A percentile compares a stretch with the other conserved stretches of the same genome.
These are phyloP conservation scores for Chrysosporium keratinophilum DNA, from an alignment of 2,329 filamentous ascomycete genomes.

Conservation along the genomic window DNA sequence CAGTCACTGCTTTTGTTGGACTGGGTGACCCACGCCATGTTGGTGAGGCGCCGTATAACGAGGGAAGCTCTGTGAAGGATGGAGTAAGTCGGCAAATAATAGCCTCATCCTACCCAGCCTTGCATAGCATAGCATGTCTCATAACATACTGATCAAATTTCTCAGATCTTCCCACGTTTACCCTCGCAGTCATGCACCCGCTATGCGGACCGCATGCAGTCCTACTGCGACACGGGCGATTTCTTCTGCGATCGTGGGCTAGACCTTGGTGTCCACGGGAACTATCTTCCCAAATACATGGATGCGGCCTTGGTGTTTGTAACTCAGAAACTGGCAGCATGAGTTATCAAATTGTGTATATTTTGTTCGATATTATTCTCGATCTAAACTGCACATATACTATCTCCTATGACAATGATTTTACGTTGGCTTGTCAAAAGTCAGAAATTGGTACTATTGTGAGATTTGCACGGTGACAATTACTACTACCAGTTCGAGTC, in stretches of 20 bases:
- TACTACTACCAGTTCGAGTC: too few species aligned
- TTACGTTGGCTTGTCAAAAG: too few species aligned
- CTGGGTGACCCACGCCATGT: slow-evolving; percentile 12
- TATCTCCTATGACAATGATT: too few species aligned
- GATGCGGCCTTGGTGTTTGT: slow-evolving; percentile 3
- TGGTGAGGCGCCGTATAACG: slow-evolving; percentile 3
- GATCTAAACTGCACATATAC: too few species aligned
- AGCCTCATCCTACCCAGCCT: background rate
- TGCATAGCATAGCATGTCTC: too few species aligned
- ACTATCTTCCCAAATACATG: slow-evolving; percentile 11
- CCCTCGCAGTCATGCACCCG: slow-evolving; percentile 1
- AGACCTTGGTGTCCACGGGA: slow-evolving; percentile 5
- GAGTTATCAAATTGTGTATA: too few species aligned
- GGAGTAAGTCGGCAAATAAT: slow-evolving; percentile 9
- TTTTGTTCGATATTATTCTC: too few species aligned
- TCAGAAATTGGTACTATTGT: too few species aligned
- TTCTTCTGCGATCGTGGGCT: slow-evolving; percentile 11
- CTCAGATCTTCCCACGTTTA: slow-evolving; percentile 11
- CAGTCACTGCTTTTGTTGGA: slow-evolving; percentile 10
- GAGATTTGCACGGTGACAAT: too few species aligned
- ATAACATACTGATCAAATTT: background rate
- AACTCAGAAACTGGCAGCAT: background rate
- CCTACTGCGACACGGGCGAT: slow-evolving; percentile 13
- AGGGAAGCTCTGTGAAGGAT: slow-evolving; percentile 3
- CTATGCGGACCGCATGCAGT: slow-evolving; percentile 9